Evolutionary conservation across 2,329 filamentous ascomycete species (phyloP), one percentile per base, ranked within the genome.

Genomic region (Sporothrix pseudoabietina): DNA sequence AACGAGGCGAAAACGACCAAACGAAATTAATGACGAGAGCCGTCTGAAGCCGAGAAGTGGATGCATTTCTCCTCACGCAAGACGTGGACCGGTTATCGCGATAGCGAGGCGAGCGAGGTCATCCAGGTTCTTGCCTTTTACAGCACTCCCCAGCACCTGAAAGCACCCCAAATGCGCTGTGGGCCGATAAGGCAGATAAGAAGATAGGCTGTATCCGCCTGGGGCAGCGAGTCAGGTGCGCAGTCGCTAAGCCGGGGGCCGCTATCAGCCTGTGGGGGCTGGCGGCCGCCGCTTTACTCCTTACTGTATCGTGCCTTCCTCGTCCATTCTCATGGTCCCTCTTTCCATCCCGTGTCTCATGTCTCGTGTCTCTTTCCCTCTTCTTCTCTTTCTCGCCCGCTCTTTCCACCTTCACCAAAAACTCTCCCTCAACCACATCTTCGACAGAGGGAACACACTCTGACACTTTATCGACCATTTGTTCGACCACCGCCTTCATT

Each of bases 31-130:
- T 22, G n/a, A 30, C 44, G 44, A 68, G 44, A 52, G 65, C 44
- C 65, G 65, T 52, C 3, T 35, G 65, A 68, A 35, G 65, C 65
- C 44, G 63, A 22, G 14, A 52, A 66, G 44, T 68, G 65, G 65
- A 35, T 52, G 65, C 44, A 14, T 16, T 65, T 30, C 39, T 66
- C 61, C 4, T 30, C 41, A 7, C 14, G n/a, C 39, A 66, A 47
- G 22, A 6, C 22, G 39, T 47, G 12, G n/a, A 26, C 35, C 35
- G 22, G 22, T 10, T 30, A 66, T 66, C 41, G 49, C 41, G 41
- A 49, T 47, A n/a, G n/a, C n/a, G n/a, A n/a, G n/a, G n/a, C n/a
- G n/a, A 65, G 39, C 26, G 26, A 68, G 65, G 41, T 52, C 65
- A 68, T 68, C 65, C 44, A 68, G 65, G 65, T 68, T n/a, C 65